These are phyloP conservation scores for Penicillium sp. DNA, from an alignment of 2,329 filamentous ascomycete genomes.

Conservation along the genomic window DNA sequence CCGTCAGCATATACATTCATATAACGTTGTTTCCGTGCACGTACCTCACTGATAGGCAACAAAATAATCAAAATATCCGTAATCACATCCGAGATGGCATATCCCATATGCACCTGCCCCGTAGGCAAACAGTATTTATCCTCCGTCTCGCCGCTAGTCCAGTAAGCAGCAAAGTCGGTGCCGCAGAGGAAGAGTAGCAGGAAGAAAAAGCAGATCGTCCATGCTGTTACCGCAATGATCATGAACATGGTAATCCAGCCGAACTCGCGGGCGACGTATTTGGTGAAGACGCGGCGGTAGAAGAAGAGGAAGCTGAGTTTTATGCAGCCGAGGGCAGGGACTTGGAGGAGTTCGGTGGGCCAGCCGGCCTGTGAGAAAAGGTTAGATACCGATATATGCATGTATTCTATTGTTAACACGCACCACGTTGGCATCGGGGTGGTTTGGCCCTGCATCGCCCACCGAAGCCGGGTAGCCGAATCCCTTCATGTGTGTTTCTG, in stretches of 20 bases:
- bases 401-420: neutral
- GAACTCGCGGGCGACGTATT: neutral
- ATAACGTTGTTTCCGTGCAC: neutral
- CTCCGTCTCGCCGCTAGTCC: neutral
- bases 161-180: neutral
- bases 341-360: neutral
- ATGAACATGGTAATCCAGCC: neutral
- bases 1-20: neutral
- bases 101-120: neutral
- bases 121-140: neutral
- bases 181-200: neutral
- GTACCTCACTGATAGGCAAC: neutral
- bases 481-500: neutral
- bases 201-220: constrained; percentile 2
- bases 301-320: constrained; percentile 4
- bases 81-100: neutral
- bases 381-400: neutral
- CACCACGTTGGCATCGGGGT: neutral
- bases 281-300: constrained; percentile 2
- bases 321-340: neutral
- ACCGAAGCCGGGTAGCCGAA: neutral
- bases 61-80: constrained; percentile 3
- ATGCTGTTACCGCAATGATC: neutral
- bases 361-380: neutral
- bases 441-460: neutral